phyloP scores from a whole-genome alignment of 148 eudicot species.

The Gaultheria prostrata region DNA sequence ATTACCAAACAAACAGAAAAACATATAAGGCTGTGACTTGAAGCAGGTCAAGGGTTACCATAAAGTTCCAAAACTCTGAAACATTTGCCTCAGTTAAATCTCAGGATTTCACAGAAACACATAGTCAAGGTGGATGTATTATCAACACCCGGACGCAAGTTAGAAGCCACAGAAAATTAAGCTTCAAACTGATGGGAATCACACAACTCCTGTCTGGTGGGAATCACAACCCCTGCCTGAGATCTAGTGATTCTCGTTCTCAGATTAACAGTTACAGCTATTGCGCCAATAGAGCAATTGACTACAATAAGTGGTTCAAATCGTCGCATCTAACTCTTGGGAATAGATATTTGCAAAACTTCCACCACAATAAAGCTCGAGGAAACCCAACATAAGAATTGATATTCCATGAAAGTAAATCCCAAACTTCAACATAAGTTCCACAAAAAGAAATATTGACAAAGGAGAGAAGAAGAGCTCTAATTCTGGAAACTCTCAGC shows the following conservation, averaged over 20 bases:
- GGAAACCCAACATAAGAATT: not conserved
- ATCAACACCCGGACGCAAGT: not conserved
- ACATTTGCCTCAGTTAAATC: not conserved
- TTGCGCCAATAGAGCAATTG: not conserved
- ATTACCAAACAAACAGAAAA: not conserved
- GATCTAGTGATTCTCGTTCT: not conserved
- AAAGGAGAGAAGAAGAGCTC: not conserved
- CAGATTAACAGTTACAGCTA: not conserved
- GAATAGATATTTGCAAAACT: not conserved
- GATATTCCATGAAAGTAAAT: slow-evolving; percentile 5
- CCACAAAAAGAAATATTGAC: not conserved
- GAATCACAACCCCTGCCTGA: not conserved
- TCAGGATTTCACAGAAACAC: not conserved
- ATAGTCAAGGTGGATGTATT: not conserved
- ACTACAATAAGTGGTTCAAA: not conserved
- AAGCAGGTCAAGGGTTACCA: not conserved
- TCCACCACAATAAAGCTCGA: not conserved
- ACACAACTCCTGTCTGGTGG: not conserved
- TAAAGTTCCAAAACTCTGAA: not conserved
- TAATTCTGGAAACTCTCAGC: not conserved
- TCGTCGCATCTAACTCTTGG: not conserved
- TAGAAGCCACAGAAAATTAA: not conserved
- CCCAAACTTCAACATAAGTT: not conserved
- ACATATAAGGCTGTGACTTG: not conserved
- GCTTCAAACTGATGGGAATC: not conserved